Evolutionary conservation across 1,139 yeast genomes (phyloP).

Genomic region (Geotrichum reessii): DNA sequence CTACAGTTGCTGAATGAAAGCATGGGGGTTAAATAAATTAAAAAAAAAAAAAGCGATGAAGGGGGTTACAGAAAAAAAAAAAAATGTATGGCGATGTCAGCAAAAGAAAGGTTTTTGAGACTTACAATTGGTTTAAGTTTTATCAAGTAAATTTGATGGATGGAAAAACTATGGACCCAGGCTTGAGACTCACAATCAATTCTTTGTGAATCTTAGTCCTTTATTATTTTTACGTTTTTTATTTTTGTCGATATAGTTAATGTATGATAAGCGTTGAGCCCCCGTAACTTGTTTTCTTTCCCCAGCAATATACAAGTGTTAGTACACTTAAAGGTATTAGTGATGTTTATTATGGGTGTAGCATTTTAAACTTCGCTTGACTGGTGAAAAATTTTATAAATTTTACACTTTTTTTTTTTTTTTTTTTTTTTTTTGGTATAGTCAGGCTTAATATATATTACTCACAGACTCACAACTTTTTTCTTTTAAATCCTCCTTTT

Average conservation of each 20-base stretch:
- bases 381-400: slow-evolving; percentile 1
- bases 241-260: neutral
- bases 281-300: neutral
- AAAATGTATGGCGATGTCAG: too few species aligned
- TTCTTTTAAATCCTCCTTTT: neutral
- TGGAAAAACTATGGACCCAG: too few species aligned
- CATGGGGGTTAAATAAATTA: neutral
- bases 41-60: neutral
- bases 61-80: too few species aligned
- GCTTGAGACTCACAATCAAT: too few species aligned
- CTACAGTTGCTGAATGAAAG: neutral
- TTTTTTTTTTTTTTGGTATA: slow-evolving; percentile 1
- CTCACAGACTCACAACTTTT: neutral
- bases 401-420: too few species aligned
- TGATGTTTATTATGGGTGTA: neutral
- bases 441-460: neutral
- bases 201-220: too few species aligned
- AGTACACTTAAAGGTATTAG: neutral
- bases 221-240: too few species aligned
- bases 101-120: too few species aligned
- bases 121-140: too few species aligned
- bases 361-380: neutral
- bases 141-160: too few species aligned
- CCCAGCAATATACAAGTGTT: neutral
- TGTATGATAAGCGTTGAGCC: neutral